Conservation (phyloP, 2,329 filamentous ascomycete genomes). For the Ploettnerulaceae sp. region DNA sequence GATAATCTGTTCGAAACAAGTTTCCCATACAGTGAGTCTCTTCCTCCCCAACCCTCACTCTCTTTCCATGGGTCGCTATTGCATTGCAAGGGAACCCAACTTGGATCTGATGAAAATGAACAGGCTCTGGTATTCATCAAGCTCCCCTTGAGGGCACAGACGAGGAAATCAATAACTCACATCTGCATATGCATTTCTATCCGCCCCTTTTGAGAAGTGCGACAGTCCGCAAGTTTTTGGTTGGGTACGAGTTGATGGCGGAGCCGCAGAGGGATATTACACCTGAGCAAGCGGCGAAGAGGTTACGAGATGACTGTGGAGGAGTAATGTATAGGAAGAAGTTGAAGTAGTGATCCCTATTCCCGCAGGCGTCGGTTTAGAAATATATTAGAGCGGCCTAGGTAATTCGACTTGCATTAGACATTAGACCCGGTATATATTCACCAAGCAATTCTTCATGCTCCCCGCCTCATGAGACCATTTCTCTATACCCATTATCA, state of each 20-base stretch:
- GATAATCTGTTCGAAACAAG: conserved; percentile 96
- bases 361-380: too few species aligned
- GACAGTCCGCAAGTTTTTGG: conserved; percentile 91
- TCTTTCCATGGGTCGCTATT: too few species aligned
- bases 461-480: too few species aligned
- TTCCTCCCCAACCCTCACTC: neutral
- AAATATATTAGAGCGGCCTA: too few species aligned
- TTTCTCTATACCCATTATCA: too few species aligned
- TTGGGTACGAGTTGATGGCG: conserved; percentile 93
- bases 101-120: neutral
- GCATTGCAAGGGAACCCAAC: neutral
- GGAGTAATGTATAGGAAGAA: conserved; percentile 77
- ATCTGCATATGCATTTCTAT: conserved; percentile 97
- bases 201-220: conserved; percentile 88
- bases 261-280: conserved; percentile 99
- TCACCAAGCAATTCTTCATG: too few species aligned
- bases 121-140: conserved; percentile 90
- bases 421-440: conserved; percentile 13
- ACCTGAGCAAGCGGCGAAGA: conserved; percentile 84
- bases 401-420: conserved; percentile 9
- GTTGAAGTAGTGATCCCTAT: conserved; percentile 15
- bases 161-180: conserved; percentile 81
- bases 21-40: conserved; percentile 75
- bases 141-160: conserved; percentile 77
- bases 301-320: conserved; percentile 63